Evolutionary conservation across 139 green algal genomes (phyloP), one percentile per base, ranked within the genome.

Genomic region (Coelastrella sp.): DNA sequence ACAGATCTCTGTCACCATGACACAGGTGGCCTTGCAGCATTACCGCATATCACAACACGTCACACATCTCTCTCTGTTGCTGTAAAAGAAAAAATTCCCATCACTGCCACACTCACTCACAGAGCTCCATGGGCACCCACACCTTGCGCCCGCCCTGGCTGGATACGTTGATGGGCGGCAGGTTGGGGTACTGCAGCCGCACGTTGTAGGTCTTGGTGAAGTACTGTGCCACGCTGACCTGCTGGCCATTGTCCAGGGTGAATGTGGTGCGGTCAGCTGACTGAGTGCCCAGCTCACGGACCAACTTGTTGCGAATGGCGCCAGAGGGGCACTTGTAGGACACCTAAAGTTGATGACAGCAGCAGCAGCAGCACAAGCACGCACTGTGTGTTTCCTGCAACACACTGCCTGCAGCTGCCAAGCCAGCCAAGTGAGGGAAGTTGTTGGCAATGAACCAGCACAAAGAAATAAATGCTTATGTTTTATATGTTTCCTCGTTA

Each of bases 61-160:
- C 35, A 49, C 35, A 49, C 35, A 49, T 49, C 35, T 49, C 1
- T 49, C 35, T 49, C 35, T 49, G 35, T 49, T 49, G 35, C 35
- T 49, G 35, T 49, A 49, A 49, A 49, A 49, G 35, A 49, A 49
- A 49, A 49, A 1, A 49, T 49, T 3, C 35, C 35, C 35, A 5
- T 3, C 35, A 12, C 84, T 35, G 15, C 9, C 19, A 49, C 87
- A 78, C 87, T 91, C 56, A 91, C 88, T 15, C 87, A 90, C 92
- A 95, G n/a, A 95, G 61, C 93, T 96, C 94, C 7, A 91, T 89
- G 22, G 94, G 94, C 83, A 96, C 83, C 66, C 92, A 95, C 58
- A 90, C 83, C 35, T 85, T 85, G 60, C 92, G 89, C 20, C 79
- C 91, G 58, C 65, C 68, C 49, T 88, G 49, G 24, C 61, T 78